phyloP scores from a whole-genome alignment of 345 rosid species.

The Eucalyptus pauciflora region DNA sequence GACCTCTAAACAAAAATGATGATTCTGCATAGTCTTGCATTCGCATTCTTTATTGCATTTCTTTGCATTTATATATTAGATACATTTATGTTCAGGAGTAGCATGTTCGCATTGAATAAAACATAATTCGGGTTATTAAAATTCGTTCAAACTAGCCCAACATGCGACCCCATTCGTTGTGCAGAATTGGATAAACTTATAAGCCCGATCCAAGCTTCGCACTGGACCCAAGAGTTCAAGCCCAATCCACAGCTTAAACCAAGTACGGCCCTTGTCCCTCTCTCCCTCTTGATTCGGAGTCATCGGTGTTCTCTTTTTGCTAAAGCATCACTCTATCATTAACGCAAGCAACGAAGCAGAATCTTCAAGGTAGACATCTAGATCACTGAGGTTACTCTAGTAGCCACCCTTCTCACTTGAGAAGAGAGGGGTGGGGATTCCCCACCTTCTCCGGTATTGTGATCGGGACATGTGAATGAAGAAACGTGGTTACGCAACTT shows the following conservation, averaged over 20 bases:
- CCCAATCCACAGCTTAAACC: background rate
- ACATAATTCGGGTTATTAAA: background rate
- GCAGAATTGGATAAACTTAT: no score
- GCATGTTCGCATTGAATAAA: background rate
- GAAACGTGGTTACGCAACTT: rapidly evolving
- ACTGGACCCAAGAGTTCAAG: background rate
- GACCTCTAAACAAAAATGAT: background rate
- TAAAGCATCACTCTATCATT: background rate
- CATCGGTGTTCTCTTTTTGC: background rate
- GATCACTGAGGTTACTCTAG: background rate
- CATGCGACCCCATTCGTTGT: background rate
- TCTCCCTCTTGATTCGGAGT: background rate
- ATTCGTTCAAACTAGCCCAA: background rate
- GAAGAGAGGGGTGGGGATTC: background rate
- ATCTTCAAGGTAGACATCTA: background rate
- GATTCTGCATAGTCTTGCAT: no score
- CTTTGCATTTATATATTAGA: background rate
- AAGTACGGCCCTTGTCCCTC: background rate
- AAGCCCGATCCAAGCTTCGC: background rate
- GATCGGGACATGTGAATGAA: rapidly evolving
- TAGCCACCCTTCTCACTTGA: background rate
- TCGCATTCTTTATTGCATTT: background rate
- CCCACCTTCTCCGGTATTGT: rapidly evolving
- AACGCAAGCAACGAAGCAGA: background rate
- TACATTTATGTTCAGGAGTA: background rate